phyloP scores from a whole-genome alignment of 2,329 filamentous ascomycete genomes.

The Talaromyces amestolkiae region DNA sequence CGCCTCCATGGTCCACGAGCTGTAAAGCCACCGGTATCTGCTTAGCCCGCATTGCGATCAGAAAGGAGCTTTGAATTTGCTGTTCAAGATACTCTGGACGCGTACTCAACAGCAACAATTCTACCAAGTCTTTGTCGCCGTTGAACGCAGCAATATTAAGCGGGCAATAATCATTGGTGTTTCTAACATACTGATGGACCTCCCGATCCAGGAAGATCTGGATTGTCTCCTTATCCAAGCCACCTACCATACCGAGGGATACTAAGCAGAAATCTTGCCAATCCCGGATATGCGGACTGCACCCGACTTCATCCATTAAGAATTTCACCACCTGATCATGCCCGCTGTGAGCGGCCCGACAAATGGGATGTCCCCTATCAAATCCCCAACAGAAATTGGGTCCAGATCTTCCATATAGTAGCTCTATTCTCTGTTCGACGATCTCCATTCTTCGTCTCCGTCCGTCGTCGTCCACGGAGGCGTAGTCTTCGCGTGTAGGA shows the following conservation, averaged over 20 bases:
- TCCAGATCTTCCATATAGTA: background rate
- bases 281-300: constrained; percentile 7
- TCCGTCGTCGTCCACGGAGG: background rate
- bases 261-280: background rate
- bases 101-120: background rate
- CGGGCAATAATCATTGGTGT: background rate
- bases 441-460: background rate
- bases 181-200: background rate
- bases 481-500: constrained; percentile 2
- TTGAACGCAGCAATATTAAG: constrained; percentile 11
- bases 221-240: background rate
- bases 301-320: constrained; percentile 1
- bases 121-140: background rate
- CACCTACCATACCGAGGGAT: background rate
- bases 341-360: background rate
- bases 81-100: background rate
- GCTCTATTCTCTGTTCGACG: background rate
- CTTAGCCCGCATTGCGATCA: background rate
- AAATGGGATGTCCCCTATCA: constrained; percentile 1
- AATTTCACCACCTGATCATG: constrained; percentile 4
- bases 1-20: background rate
- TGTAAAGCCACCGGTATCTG: background rate
- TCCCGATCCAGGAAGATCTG: background rate
- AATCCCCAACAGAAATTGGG: background rate
- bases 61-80: background rate